Percentiles rank a stretch among this genome's conserved stretches.
phyloP scores from a whole-genome alignment of 345 rosid genomes.

The Lepidium didymum region DNA sequence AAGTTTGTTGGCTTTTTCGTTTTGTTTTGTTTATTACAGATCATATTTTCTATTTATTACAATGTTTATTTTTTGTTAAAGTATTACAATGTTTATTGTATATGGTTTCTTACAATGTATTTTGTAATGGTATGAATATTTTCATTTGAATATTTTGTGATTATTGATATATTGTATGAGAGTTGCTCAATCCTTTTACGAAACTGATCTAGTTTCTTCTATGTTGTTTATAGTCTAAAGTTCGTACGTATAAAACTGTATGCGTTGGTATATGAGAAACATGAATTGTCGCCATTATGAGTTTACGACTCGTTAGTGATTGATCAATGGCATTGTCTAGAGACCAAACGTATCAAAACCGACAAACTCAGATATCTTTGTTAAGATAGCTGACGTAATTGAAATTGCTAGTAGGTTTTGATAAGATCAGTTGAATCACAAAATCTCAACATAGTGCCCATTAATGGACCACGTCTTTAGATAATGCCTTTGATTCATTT shows the following conservation, averaged over 20 bases:
- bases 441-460: no score
- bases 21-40: slow-evolving; percentile 5
- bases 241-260: background rate
- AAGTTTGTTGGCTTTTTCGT: slow-evolving; percentile 16
- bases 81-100: background rate
- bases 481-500: background rate
- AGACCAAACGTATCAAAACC: background rate
- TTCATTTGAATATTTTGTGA: no score
- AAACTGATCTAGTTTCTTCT: no score
- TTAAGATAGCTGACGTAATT: background rate
- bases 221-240: no score
- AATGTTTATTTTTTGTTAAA: no score
- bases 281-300: background rate
- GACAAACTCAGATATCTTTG: background rate
- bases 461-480: background rate
- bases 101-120: background rate
- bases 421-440: background rate
- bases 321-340: background rate
- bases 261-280: background rate
- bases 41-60: no score
- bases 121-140: background rate
- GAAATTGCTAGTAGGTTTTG: background rate
- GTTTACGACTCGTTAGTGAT: background rate
- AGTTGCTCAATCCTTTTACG: no score
- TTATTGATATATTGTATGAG: no score